phyloP scores from a whole-genome alignment of 306 rosid genomes.

The Vicia sativa region DNA sequence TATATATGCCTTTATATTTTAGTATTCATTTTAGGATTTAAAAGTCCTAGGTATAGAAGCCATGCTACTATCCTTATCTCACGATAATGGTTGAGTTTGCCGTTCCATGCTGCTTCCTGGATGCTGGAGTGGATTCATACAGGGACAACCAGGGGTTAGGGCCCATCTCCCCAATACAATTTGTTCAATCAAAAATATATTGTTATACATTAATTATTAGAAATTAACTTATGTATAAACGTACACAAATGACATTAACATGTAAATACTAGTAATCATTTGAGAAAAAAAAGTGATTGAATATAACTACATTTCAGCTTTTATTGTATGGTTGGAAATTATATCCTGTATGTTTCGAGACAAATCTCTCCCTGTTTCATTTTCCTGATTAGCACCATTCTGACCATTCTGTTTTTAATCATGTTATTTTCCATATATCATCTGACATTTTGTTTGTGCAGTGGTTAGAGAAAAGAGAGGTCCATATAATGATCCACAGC shows the following conservation, averaged over 20 bases:
- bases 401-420: slow-evolving; percentile 17
- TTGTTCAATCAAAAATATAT: too few relatives aligned
- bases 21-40: not conserved
- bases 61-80: not conserved
- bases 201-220: too few relatives aligned
- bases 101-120: not conserved
- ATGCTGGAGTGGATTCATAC: too few relatives aligned
- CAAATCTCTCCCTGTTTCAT: not conserved
- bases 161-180: too few relatives aligned
- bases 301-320: not conserved
- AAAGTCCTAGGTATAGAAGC: not conserved
- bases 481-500: slow-evolving; percentile 89
- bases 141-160: too few relatives aligned
- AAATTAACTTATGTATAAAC: too few relatives aligned
- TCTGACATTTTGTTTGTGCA: slow-evolving; percentile 39
- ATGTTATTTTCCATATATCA: slow-evolving; percentile 30
- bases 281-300: too few relatives aligned
- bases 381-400: not conserved
- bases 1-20: not conserved
- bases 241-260: too few relatives aligned
- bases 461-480: slow-evolving; percentile 97
- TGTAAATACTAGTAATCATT: too few relatives aligned
- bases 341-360: too few relatives aligned
- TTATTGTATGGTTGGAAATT: slow-evolving; percentile 13
- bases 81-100: not conserved